phyloP scores from a whole-genome alignment of 441 rosid genomes.

The Syzygium syzygioides region DNA sequence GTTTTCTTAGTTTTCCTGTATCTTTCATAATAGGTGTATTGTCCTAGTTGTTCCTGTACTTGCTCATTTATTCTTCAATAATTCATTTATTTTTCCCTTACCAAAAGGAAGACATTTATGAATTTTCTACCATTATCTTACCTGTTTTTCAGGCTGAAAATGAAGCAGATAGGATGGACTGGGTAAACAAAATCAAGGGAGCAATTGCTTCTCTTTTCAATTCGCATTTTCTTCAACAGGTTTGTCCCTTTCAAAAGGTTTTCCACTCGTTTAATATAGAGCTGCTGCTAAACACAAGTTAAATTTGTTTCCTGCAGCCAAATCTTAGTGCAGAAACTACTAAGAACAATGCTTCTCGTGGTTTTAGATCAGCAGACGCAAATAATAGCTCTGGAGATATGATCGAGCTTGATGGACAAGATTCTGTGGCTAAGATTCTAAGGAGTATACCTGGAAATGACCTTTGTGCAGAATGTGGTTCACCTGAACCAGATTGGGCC shows the following conservation, averaged over 20 bases:
- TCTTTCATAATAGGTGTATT: not conserved
- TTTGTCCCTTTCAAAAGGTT: slow-evolving; percentile 15
- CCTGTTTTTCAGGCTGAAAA: slow-evolving; percentile 69
- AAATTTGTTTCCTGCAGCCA: slow-evolving; percentile 37
- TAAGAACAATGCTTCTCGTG: slow-evolving; percentile 26
- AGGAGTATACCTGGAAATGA: slow-evolving; percentile 81
- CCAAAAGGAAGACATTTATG: not conserved
- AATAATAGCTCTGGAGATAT: slow-evolving; percentile 20
- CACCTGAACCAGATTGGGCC: slow-evolving; percentile 91
- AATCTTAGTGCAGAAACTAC: slow-evolving; percentile 19
- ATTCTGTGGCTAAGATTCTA: slow-evolving; percentile 43
- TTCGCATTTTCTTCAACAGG: slow-evolving; percentile 70
- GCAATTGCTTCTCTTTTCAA: slow-evolving; percentile 77
- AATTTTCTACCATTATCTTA: slow-evolving; percentile 1
- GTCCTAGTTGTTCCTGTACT: not conserved
- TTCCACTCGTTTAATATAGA: not conserved
- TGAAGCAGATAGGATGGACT: slow-evolving; percentile 84
- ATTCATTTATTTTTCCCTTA: not conserved
- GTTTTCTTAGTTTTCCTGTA: not conserved
- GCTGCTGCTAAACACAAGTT: slow-evolving; percentile 20
- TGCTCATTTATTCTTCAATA: not conserved
- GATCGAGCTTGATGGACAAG: slow-evolving; percentile 20
- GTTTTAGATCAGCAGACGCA: slow-evolving; percentile 20
- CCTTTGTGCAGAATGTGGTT: slow-evolving; percentile 82
- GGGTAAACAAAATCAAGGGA: slow-evolving; percentile 76